A percentile compares a stretch with the other conserved stretches of the same genome.
Evolutionary conservation across 352 stramenopile genomes (phyloP).

Genomic region (Globisporangium carolinianum): DNA sequence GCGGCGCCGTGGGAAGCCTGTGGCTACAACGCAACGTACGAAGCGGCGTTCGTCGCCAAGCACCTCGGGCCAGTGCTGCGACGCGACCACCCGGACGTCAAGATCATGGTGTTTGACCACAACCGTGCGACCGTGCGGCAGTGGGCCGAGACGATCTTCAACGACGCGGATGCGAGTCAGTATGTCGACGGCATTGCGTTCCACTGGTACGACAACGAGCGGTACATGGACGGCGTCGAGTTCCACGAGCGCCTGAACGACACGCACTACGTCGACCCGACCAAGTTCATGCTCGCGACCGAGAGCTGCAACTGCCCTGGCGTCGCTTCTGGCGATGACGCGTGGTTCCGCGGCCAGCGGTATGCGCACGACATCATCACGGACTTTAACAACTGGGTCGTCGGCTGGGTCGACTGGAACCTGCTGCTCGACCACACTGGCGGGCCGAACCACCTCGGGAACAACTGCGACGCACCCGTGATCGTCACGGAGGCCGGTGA

Average conservation of each 20-base stretch:
- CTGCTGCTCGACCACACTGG: constrained; percentile 81
- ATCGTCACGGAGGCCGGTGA: constrained; percentile 60
- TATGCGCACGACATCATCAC: constrained; percentile 89
- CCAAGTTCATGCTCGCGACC: constrained; percentile 56
- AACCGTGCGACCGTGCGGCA: constrained; percentile 74
- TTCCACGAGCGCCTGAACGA: constrained; percentile 72
- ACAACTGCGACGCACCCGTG: constrained; percentile 74
- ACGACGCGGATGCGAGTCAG: constrained; percentile 42
- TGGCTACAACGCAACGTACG: constrained; percentile 36
- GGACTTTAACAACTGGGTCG: constrained; percentile 84
- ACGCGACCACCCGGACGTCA: constrained; percentile 81
- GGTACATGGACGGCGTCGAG: constrained; percentile 63
- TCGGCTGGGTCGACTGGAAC: constrained; percentile 93
- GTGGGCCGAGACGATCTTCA: constrained; percentile 71
- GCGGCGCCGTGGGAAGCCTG: constrained; percentile 70
- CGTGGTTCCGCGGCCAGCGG: constrained; percentile 82
- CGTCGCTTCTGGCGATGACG: constrained; percentile 41
- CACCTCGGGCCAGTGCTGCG: constrained; percentile 80
- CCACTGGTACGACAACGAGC: constrained; percentile 81
- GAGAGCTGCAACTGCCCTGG: constrained; percentile 76
- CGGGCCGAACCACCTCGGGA: constrained; percentile 85
- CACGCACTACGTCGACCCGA: constrained; percentile 57
- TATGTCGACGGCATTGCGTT: constrained; percentile 90
- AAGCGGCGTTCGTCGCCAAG: constrained; percentile 78
- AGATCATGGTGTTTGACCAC: constrained; percentile 91